Evolutionary conservation across 2,329 filamentous ascomycete species (phyloP), one percentile per base, ranked within the genome.

Genomic region (Metarhizium rileyi): DNA sequence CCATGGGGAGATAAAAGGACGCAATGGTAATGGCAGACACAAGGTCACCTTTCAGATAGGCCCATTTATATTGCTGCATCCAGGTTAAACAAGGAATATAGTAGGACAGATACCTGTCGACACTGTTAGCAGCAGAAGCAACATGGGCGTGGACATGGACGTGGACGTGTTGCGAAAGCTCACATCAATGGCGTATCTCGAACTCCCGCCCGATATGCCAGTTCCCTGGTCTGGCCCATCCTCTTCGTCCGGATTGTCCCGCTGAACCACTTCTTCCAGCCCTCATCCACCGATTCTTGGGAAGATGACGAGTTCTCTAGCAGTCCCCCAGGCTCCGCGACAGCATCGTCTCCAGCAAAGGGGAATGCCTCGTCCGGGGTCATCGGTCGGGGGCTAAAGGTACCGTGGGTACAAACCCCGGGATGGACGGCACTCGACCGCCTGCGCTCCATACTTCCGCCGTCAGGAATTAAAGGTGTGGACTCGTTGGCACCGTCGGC

Each of bases 1-100:
- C 86, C 90, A 98, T 96, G 47, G 93, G 93, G 35, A 98, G 86
- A 66, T 98, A 98, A 71, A 98, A 93, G 25, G 90, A 95, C n/a
- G 91, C 88, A 72, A 98, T 85, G n/a, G 93, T 97, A 54, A 97
- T 66, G 45, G 91, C 90, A 8, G 91, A 86, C 14, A 95, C 74
- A 18, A 97, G 70, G 66, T 98, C 93, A 44, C 93, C 93, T 58
- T 84, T 81, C 44, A 97, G 67, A 67, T 87, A 95, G 3, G 81
- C 78, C 77, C 81, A 83, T 58, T 79, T 81, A 68, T 98, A 98
- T 68, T 95, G 88, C 47, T 75, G 76, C 54, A 95, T 84, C 93
- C 93, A 98, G 55, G 85, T 90, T 56, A 95, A 72, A 53, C 90
- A 87, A 0, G 93, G 93, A 43, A 98, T 74, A 64, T 98, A 98